phyloP scores from a whole-genome alignment of 352 stramenopile genomes.

The Globisporangium iwayamae region DNA sequence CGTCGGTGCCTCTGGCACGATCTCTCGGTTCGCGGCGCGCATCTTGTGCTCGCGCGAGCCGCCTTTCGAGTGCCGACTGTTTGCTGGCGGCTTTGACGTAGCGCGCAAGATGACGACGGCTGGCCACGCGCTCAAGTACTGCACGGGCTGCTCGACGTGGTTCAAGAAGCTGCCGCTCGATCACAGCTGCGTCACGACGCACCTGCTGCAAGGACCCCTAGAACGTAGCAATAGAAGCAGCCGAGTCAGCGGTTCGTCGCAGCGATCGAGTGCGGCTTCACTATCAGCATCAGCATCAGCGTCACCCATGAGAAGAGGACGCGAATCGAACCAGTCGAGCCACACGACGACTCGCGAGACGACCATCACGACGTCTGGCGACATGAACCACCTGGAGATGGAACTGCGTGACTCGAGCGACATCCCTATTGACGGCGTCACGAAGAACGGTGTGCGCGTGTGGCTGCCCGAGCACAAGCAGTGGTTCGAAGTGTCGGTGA shows the following conservation, averaged over 20 bases:
- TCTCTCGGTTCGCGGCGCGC: constrained; percentile 70
- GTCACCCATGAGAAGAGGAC: neutral
- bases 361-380: constrained; percentile 18
- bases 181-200: constrained; percentile 41
- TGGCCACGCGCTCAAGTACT: constrained; percentile 66
- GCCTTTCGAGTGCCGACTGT: constrained; percentile 65
- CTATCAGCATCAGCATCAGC: neutral
- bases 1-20: constrained; percentile 67
- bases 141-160: constrained; percentile 42
- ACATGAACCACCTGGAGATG: constrained; percentile 42
- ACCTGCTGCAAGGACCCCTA: constrained; percentile 17
- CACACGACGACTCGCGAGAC: neutral
- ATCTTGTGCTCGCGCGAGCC: constrained; percentile 55
- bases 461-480: constrained; percentile 69
- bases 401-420: constrained; percentile 30
- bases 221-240: neutral
- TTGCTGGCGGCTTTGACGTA: constrained; percentile 66
- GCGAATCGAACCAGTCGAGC: constrained; percentile 11
- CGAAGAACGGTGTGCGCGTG: constrained; percentile 78
- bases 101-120: constrained; percentile 50
- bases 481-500: constrained; percentile 83
- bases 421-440: constrained; percentile 63
- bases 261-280: neutral
- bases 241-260: neutral
- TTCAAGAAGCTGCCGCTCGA: constrained; percentile 38